phyloP scores from a whole-genome alignment of 176 grass and related monocot genomes.

The Puccinellia tenuiflora region DNA sequence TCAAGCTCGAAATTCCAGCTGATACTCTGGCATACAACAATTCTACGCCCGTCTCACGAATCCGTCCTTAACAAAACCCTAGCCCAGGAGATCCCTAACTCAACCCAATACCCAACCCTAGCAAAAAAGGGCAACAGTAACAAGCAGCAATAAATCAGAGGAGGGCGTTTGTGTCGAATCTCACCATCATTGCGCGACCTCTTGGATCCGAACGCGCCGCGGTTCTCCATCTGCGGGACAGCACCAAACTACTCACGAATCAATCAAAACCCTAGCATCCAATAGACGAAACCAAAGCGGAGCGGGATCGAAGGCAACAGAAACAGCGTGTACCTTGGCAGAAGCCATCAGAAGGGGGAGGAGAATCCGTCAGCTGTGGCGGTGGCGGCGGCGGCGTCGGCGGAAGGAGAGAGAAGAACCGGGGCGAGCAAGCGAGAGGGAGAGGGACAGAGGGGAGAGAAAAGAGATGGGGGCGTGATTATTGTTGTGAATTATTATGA shows the following conservation, averaged over 20 bases:
- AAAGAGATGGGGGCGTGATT: background rate
- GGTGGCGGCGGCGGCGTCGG: background rate
- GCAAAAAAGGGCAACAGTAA: background rate
- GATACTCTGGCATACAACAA: background rate
- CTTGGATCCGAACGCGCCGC: conserved; percentile 70
- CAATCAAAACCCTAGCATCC: conserved; percentile 12
- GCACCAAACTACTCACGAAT: conserved; percentile 20
- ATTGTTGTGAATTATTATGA: background rate
- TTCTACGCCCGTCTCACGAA: background rate
- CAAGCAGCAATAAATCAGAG: background rate
- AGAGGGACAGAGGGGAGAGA: background rate
- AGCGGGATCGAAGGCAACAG: background rate
- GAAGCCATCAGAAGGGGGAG: conserved; percentile 41
- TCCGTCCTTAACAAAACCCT: background rate
- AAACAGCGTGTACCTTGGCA: conserved; percentile 38
- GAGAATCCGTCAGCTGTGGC: background rate
- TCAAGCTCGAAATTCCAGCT: background rate
- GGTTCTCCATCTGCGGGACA: conserved; percentile 57
- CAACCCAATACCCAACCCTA: conserved; percentile 9
- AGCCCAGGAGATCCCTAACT: background rate
- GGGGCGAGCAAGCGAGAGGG: background rate
- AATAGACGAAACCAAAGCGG: background rate
- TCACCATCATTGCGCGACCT: conserved; percentile 85
- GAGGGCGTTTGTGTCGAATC: background rate
- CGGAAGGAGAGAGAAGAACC: background rate